phyloP scores from a whole-genome alignment of 805 yeast species.

The Candida sithepensis region DNA sequence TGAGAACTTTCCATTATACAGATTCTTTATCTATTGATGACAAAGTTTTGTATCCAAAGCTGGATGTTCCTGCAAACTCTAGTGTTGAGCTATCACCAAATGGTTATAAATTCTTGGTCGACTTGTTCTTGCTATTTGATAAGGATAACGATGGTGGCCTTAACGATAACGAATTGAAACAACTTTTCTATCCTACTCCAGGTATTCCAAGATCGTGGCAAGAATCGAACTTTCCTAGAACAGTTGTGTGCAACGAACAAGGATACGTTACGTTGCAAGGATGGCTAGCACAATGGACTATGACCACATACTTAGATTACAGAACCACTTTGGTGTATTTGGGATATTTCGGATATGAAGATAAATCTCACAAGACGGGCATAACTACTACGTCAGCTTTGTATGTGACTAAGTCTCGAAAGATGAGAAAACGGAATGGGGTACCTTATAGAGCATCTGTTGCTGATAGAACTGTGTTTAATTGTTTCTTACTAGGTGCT shows the following conservation, averaged over 20 bases:
- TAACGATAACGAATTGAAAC: slow-evolving; percentile 63
- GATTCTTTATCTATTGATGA: slow-evolving; percentile 86
- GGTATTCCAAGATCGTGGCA: slow-evolving; percentile 89
- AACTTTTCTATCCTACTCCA: slow-evolving; percentile 84
- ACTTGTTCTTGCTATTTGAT: slow-evolving; percentile 81
- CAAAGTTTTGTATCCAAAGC: slow-evolving; percentile 68
- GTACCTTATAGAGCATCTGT: slow-evolving; percentile 64
- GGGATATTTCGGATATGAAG: slow-evolving; percentile 86
- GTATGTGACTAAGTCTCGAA: slow-evolving; percentile 79
- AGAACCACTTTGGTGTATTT: slow-evolving; percentile 82
- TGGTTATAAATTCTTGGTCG: slow-evolving; percentile 91
- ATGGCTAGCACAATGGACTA: slow-evolving; percentile 98
- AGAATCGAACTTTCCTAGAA: slow-evolving; percentile 77
- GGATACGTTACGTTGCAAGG: slow-evolving; percentile 94
- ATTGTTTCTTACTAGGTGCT: slow-evolving; percentile 84
- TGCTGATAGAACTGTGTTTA: slow-evolving; percentile 84
- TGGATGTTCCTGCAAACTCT: slow-evolving; percentile 69
- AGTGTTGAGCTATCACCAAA: slow-evolving; percentile 90
- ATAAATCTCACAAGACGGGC: slow-evolving; percentile 18
- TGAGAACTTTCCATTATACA: slow-evolving; percentile 85
- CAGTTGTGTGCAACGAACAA: slow-evolving; percentile 85
- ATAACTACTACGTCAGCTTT: slow-evolving; percentile 44
- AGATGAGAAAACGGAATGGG: slow-evolving; percentile 60
- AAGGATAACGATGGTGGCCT: slow-evolving; percentile 96
- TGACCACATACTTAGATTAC: slow-evolving; percentile 87